Base-by-base conservation (phyloP, 768 basidiomycete genomes). In the Hericium erinaceus region DNA sequence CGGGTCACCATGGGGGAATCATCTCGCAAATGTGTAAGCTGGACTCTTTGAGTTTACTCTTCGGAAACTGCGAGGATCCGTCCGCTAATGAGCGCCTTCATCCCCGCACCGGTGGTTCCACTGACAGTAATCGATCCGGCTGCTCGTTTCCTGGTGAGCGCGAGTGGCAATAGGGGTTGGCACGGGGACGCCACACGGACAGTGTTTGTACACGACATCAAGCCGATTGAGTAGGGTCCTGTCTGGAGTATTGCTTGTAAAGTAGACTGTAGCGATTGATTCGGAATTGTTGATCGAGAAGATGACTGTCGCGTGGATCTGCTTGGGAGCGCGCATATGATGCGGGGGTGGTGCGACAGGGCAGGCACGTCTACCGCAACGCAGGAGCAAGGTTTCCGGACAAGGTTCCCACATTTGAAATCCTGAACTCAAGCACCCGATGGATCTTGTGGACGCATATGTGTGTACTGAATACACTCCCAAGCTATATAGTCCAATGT, bases 121-220 rank as follows among this genome's bases (percentile, higher is more conserved):
- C 3, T 51, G 41, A 20, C 65, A 98, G 95, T 94, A 60, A 78
- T 97, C 48, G 95, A 97, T 75, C 82, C 89, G 46, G 84, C 83
- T 7, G 84, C 84, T 10, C 78, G 85, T 56, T 97, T 94, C 70
- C 75, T 98, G 65, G 82, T 95, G 60, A 94, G 89, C 66, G 89
- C 92, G 15, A 94, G 92, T 63, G 94, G 95, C 52, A 93, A 93
- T 68, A 82, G 95, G 58, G 95, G 93, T 57, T 95, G 92, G 91
- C 85, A 89, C 65, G 94, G 93, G 33, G 92, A 94, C 61, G 88
- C 88, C 38, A 95, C 94, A 9, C 80, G 81, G 62, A 94, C 92
- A 13, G 87, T 97, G 11, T 85, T 95, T 68, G 84, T 97, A 41
- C 92, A 95, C 70, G 92, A 95, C 67, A 83, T 97, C 69, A 91